Base-by-base conservation (phyloP, 768 basidiomycete species). In the Leucosporidium scottii region DNA sequence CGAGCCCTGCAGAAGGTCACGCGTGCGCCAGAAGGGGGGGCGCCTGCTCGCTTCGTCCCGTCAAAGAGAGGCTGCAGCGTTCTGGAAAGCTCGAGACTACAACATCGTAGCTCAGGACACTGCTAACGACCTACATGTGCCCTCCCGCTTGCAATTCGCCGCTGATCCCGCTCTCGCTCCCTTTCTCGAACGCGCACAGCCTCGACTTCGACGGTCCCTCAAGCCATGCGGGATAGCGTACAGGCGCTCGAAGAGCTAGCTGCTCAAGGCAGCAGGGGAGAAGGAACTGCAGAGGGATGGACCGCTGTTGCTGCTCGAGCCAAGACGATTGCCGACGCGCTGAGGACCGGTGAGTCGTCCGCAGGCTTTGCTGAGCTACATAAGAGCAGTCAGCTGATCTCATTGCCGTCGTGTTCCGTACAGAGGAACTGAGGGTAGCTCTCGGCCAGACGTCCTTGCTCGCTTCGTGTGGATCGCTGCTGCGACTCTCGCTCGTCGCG, bases 331-430 rank as follows among this genome's bases (percentile, higher is more conserved):
- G 70, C 70, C 0, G 61, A 71, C n/a, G 34, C 36, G 0, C 18
- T 71, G 25, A 54, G 57, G 30, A 71, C 39, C 18, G 64, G 70
- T 67, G 39, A 30, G 66, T 61, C 25, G 18, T 34, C 27, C 2
- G 47, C 17, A 15, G 30, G 23, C 31, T 28, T 28, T 48, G 15
- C 36, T 49, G 25, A 1, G 3, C 25, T 27, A 21, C 4, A 21
- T 15, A 15, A 53, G 21, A 53, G 51, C 51, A 53, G 23, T 3
- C 3, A 53, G n/a, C 58, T 53, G 23, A 57, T 0, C 12, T 10
- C 1, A 44, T 2, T 2, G 13, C 20, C 49, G 56, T 64, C 50
- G 60, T 50, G 7, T 15, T 2, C 30, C n/a, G 39, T 44, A 28
- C 61, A 72, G 71, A 64, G 54, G 59, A 53, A 15, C 31, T 68